A percentile compares a stretch with the other conserved stretches of the same genome.
Evolutionary conservation across 352 stramenopile genomes (phyloP).

Genomic region (Phytophthora aleatoria): DNA sequence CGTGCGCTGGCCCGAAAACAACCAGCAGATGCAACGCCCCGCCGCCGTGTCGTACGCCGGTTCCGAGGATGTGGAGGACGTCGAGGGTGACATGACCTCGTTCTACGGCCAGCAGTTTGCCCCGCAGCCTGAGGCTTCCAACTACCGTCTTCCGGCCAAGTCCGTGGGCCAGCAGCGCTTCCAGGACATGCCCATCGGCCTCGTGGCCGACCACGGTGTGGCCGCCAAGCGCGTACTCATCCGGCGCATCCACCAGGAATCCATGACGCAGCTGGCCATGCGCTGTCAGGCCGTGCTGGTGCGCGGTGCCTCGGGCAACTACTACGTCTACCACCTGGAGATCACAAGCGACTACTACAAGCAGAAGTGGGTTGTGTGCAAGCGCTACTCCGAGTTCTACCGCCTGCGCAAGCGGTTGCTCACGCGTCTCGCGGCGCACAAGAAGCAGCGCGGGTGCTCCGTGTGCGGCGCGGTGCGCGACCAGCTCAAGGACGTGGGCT

Average conservation of each 20-base stretch:
- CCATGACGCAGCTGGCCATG: slow-evolving; percentile 78
- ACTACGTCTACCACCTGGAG: slow-evolving; percentile 87
- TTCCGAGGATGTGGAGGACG: slow-evolving; percentile 44
- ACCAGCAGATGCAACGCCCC: slow-evolving; percentile 32
- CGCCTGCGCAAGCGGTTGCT: slow-evolving; percentile 78
- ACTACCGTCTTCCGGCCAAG: slow-evolving; percentile 29
- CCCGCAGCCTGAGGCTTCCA: slow-evolving; percentile 23
- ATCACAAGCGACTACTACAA: slow-evolving; percentile 91
- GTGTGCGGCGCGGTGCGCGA: slow-evolving; percentile 59
- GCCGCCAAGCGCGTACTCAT: slow-evolving; percentile 76
- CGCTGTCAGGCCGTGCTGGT: slow-evolving; percentile 75
- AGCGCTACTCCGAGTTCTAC: slow-evolving; percentile 89
- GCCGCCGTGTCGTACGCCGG: slow-evolving; percentile 46
- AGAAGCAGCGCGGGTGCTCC: slow-evolving; percentile 54
- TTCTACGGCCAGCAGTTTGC: slow-evolving; percentile 44
- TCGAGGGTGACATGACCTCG: slow-evolving; percentile 44
- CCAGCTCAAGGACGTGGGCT: slow-evolving; percentile 73
- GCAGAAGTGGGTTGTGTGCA: slow-evolving; percentile 89
- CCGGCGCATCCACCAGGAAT: slow-evolving; percentile 76
- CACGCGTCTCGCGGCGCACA: slow-evolving; percentile 58
- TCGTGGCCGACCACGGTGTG: slow-evolving; percentile 56
- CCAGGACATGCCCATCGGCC: slow-evolving; percentile 59
- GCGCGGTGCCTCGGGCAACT: slow-evolving; percentile 72
- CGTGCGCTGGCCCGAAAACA: slow-evolving; percentile 25
- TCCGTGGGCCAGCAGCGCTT: slow-evolving; percentile 39